A percentile compares a stretch with the other conserved stretches of the same genome.
Conservation (phyloP, 192 early-diverging fungal species). For the Rhizophagus clarus region DNA sequence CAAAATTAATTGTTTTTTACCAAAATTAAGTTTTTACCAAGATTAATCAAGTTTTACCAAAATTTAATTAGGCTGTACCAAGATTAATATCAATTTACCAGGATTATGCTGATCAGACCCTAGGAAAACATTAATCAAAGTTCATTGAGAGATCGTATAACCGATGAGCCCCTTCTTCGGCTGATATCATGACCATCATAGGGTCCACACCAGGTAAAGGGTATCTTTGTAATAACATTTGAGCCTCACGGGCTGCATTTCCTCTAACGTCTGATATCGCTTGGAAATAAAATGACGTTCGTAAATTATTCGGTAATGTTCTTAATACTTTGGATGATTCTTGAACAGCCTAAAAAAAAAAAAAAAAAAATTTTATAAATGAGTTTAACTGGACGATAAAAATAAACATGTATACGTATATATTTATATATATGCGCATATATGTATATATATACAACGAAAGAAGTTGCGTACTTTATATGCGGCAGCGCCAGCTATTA, state of each 20-base stretch:
- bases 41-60: too few species aligned
- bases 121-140: neutral
- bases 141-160: slow-evolving; percentile 20
- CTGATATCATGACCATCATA: slow-evolving; percentile 12
- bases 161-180: slow-evolving; percentile 31
- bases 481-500: slow-evolving; percentile 28
- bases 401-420: neutral
- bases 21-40: too few species aligned
- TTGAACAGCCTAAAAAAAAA: slow-evolving; percentile 19
- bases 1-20: too few species aligned
- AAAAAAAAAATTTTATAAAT: neutral
- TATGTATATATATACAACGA: neutral
- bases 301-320: neutral
- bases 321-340: neutral
- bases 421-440: too few species aligned
- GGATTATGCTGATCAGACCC: too few species aligned
- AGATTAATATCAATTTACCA: too few species aligned
- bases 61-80: too few species aligned
- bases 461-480: slow-evolving; percentile 18
- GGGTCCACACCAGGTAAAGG: slow-evolving; percentile 23
- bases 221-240: neutral
- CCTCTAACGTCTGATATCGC: neutral
- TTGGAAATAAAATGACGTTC: neutral
- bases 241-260: slow-evolving; percentile 19
- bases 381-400: neutral